A percentile compares a stretch with the other conserved stretches of the same genome.
phyloP scores from a whole-genome alignment of 306 rosid genomes.

The Begonia loranthoides region DNA sequence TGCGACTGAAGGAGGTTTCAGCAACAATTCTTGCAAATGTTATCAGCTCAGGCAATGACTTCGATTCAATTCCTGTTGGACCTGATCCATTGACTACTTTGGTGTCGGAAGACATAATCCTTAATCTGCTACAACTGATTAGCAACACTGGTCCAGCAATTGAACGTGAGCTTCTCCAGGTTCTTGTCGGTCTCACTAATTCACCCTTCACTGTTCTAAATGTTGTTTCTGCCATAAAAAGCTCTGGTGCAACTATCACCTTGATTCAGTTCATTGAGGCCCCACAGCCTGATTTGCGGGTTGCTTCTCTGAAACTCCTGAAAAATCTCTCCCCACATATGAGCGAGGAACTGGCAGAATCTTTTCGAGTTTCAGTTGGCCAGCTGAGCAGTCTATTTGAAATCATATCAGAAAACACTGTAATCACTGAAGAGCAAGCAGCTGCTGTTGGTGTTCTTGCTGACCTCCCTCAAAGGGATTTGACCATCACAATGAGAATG shows the following conservation, averaged over 20 bases:
- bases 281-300: conserved; percentile 77
- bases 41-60: conserved; percentile 71
- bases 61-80: conserved; percentile 68
- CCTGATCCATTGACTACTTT: conserved; percentile 55
- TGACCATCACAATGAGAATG: conserved; percentile 92
- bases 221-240: conserved; percentile 81
- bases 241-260: conserved; percentile 94
- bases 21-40: conserved; percentile 95
- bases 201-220: conserved; percentile 50
- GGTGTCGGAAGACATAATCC: conserved; percentile 86
- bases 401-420: conserved; percentile 68
- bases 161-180: conserved; percentile 91
- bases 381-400: conserved; percentile 75
- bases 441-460: conserved; percentile 87
- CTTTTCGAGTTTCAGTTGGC: conserved; percentile 88
- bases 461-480: conserved; percentile 89
- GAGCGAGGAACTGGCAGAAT: conserved; percentile 91
- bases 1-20: conserved; percentile 74
- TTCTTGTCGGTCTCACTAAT: conserved; percentile 84
- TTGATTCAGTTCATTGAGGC: conserved; percentile 92
- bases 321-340: conserved; percentile 68
- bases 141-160: conserved; percentile 98
- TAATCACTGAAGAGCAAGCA: conserved; percentile 88
- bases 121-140: conserved; percentile 80
- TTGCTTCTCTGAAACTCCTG: conserved; percentile 78